phyloP scores from a whole-genome alignment of 1,284 basidiomycete species.

The Phlebopus sp. region DNA sequence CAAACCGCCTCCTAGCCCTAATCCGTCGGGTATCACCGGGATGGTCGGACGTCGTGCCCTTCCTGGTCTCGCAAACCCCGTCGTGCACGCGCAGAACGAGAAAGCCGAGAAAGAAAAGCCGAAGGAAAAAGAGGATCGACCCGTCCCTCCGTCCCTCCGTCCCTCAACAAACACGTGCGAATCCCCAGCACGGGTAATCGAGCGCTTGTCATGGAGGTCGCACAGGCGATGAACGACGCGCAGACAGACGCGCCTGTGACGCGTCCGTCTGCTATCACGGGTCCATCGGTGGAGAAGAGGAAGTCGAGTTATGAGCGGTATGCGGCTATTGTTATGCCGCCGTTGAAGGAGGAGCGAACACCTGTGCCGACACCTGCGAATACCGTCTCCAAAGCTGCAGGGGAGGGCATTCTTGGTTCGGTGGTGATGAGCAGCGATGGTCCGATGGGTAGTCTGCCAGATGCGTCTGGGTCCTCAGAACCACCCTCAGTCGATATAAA shows the following conservation, averaged over 20 bases:
- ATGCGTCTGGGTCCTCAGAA: not conserved
- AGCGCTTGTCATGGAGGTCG: conserved; percentile 74
- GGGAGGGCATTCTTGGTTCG: conserved; percentile 6
- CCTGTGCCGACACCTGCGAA: conserved; percentile 54
- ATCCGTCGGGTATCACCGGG: conserved; percentile 11
- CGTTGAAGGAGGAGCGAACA: conserved; percentile 65
- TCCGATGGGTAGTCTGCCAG: conserved; percentile 6
- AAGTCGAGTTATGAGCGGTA: conserved; percentile 68
- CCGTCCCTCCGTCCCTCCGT: conserved; percentile 13
- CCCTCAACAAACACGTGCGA: conserved; percentile 42
- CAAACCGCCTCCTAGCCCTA: conserved; percentile 3
- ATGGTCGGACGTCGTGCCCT: conserved; percentile 38
- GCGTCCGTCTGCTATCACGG: conserved; percentile 9
- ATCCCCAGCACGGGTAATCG: conserved; percentile 68
- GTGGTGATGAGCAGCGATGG: conserved; percentile 11
- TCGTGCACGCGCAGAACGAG: conserved; percentile 6
- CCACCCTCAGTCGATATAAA: not conserved
- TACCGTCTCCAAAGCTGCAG: conserved; percentile 44
- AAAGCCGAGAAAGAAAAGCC: conserved; percentile 8
- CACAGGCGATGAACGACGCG: conserved; percentile 53
- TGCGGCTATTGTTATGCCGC: conserved; percentile 57
- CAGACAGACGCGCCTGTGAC: conserved; percentile 6
- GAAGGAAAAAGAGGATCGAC: conserved; percentile 15
- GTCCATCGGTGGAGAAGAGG: conserved; percentile 45
- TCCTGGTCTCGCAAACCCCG: conserved; percentile 34